phyloP scores from a whole-genome alignment of 1,139 yeast genomes.

The Debaryomycetaceae sp. region DNA sequence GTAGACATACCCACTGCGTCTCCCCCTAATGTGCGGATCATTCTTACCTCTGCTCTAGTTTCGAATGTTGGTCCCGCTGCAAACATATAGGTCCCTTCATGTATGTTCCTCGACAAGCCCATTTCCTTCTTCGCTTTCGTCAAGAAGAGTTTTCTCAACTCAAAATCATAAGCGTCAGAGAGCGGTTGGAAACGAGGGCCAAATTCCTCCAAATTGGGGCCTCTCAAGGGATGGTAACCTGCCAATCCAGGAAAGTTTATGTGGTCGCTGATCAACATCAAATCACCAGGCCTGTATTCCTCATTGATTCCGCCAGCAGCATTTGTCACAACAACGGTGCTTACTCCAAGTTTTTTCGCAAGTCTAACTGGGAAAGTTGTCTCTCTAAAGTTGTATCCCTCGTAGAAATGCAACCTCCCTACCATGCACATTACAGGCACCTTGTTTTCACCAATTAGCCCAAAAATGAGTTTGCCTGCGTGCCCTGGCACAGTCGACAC shows the following conservation, averaged over 20 bases:
- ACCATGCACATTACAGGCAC: conserved; percentile 92
- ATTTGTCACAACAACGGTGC: conserved; percentile 73
- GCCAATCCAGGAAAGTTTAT: conserved; percentile 87
- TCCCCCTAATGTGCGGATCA: conserved; percentile 70
- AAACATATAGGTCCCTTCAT: conserved; percentile 84
- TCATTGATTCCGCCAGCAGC: conserved; percentile 91
- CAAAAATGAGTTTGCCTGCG: conserved; percentile 78
- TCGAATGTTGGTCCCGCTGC: conserved; percentile 96
- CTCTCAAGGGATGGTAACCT: conserved; percentile 84
- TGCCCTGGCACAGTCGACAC: conserved; percentile 88
- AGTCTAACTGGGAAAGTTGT: conserved; percentile 86
- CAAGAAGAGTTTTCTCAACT: conserved; percentile 58
- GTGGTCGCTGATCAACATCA: conserved; percentile 88
- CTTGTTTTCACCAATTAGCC: conserved; percentile 61
- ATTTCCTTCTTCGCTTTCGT: conserved; percentile 49
- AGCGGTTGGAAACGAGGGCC: conserved; percentile 89
- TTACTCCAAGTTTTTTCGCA: conserved; percentile 59
- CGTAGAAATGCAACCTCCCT: conserved; percentile 89
- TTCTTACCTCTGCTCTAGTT: conserved; percentile 86
- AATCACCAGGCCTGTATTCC: conserved; percentile 71
- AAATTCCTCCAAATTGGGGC: conserved; percentile 73
- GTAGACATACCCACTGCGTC: conserved; percentile 99
- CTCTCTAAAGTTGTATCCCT: conserved; percentile 77
- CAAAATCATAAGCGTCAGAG: conserved; percentile 84
- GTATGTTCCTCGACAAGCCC: conserved; percentile 55